A percentile compares a stretch with the other conserved stretches of the same genome.
phyloP scores from a whole-genome alignment of 805 yeast species.

The Spathaspora passalidarum region DNA sequence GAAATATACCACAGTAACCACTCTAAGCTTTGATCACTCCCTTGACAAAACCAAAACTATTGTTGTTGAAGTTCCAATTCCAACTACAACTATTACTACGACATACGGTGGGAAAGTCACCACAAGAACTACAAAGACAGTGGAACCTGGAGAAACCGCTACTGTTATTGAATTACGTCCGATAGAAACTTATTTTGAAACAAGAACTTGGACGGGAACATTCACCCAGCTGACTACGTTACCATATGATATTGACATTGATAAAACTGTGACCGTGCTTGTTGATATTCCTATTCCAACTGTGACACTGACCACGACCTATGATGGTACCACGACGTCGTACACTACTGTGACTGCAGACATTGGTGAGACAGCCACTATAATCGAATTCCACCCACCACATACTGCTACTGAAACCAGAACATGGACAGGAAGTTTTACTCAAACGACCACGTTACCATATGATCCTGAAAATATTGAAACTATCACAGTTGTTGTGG shows the following conservation, averaged over 20 bases:
- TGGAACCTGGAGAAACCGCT: conserved; percentile 16
- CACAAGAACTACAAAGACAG: conserved; percentile 12
- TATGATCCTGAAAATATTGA: neutral
- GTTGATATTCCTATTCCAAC: neutral
- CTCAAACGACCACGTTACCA: neutral
- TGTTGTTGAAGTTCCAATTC: conserved; percentile 18
- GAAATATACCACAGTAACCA: conserved; percentile 15
- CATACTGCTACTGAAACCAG: too few species aligned
- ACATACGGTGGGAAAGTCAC: conserved; percentile 12
- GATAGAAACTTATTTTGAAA: too few species aligned
- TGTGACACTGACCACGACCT: neutral
- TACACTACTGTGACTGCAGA: neutral
- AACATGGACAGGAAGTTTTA: neutral
- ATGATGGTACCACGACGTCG: neutral
- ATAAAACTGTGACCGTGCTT: neutral
- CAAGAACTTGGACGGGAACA: neutral
- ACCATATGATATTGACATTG: neutral
- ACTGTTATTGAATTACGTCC: conserved; percentile 12
- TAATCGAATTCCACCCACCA: neutral
- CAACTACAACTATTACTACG: conserved; percentile 14
- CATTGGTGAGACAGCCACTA: neutral
- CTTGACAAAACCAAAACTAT: conserved; percentile 19
- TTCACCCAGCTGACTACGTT: neutral
- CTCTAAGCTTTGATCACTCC: conserved; percentile 14
- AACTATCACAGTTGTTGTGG: neutral